Evolutionary conservation across 768 basidiomycete genomes (phyloP), one percentile per base, ranked within the genome.

Genomic region (Phlebiopsis gigantea): DNA sequence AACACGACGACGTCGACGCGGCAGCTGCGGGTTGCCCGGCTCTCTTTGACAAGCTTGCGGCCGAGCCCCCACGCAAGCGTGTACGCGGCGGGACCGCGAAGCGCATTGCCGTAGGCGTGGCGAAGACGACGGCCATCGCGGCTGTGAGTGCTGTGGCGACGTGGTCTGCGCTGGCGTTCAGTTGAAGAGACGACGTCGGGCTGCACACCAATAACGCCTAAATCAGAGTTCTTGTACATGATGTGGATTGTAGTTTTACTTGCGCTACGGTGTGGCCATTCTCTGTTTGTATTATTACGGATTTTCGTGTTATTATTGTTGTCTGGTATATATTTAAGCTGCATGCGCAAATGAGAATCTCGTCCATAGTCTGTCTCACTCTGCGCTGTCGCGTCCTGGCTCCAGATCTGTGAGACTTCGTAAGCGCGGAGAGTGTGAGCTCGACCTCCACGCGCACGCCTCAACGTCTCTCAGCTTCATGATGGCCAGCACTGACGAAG

Each of bases 161-260:
- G 2, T 90, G 88, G 88, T 80, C 83, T 17, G 85, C 85, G 24
- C 69, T 90, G 56, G 88, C 88, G 0, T 90, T 84, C 68, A 75
- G 73, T 59, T 86, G 63, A 77, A 39, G 22, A 9, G 34, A 10
- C 34, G 34, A 2, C 17, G 34, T 9, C 12, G 12, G 34, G 12
- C 12, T 39, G 34, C 17, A 39, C 8, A 39, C 17, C 17, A 39
- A n/a, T n/a, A n/a, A n/a, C n/a, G n/a, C 17, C 12, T 39, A 39
- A 39, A 39, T 9, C 34, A 39, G 2, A 17, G 34, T 39, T 10
- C 34, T 39, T 39, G 34, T 39, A 17, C 8, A 12, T 9, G 34
- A 9, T 12, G 17, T 17, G 17, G 34, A 39, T 9, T 39, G 34
- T 39, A 39, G 2, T 39, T 39, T 39, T 39, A 39, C 34, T n/a